A percentile compares a stretch with the other conserved stretches of the same genome.
These are phyloP conservation scores for Tylopilus sp. DNA, from an alignment of 768 basidiomycete species.

Conservation along the genomic window DNA sequence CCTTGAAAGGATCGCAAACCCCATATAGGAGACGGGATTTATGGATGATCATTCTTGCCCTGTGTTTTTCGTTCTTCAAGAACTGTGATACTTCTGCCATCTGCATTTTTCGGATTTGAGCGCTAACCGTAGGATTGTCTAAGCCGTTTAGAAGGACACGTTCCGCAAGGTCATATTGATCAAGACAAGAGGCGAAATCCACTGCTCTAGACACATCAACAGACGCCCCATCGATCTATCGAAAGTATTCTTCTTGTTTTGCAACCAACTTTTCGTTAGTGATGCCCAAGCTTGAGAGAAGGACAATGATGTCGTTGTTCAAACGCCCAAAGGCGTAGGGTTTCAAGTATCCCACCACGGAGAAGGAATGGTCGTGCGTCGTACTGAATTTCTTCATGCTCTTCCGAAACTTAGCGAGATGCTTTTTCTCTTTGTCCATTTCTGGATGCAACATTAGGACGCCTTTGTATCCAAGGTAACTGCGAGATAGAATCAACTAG, in stretches of 20 bases:
- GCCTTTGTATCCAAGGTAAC: constrained; percentile 71
- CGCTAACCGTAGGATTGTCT: constrained; percentile 40
- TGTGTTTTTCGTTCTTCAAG: constrained; percentile 49
- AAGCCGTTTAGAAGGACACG: constrained; percentile 53
- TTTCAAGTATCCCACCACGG: constrained; percentile 60
- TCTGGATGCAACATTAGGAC: constrained; percentile 64
- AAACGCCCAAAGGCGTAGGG: constrained; percentile 64
- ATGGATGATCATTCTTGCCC: constrained; percentile 58
- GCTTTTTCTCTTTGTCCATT: constrained; percentile 45
- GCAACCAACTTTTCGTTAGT: constrained; percentile 48
- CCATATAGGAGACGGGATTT: constrained; percentile 63
- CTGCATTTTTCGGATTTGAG: constrained; percentile 44
- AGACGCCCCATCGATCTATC: constrained; percentile 54
- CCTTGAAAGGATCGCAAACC: constrained; percentile 63
- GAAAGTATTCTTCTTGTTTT: constrained; percentile 57
- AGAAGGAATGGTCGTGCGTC: constrained; percentile 55
- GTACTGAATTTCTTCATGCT: constrained; percentile 72
- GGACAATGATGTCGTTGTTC: constrained; percentile 68
- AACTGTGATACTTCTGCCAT: constrained; percentile 49
- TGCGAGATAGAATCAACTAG: constrained; percentile 19
- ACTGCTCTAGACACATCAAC: constrained; percentile 46
- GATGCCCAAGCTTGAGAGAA: constrained; percentile 62
- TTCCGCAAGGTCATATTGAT: constrained; percentile 48
- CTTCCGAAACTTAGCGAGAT: constrained; percentile 55
- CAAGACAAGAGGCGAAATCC: constrained; percentile 53